Conservation (phyloP, 495 filamentous ascomycete genomes). For the Hypoxylon intermedium region DNA sequence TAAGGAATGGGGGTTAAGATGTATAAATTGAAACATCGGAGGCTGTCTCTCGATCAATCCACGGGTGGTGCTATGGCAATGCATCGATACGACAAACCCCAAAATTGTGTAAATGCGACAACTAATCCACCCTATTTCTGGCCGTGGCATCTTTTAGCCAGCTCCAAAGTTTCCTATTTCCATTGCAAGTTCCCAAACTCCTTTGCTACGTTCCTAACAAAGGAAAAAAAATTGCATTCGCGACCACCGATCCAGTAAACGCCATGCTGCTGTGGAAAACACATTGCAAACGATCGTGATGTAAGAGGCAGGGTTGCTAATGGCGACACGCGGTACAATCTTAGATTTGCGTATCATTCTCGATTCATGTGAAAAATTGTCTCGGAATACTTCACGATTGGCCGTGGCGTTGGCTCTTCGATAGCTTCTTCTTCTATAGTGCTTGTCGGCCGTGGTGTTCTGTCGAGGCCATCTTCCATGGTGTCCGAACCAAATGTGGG, state of each 20-base stretch:
- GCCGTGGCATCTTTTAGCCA: constrained; percentile 20
- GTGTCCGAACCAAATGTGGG: not conserved
- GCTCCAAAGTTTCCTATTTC: constrained; percentile 10
- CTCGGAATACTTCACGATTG: constrained; percentile 22
- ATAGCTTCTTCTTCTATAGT: constrained; percentile 12
- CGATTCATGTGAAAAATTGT: not conserved
- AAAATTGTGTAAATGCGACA: constrained; percentile 35
- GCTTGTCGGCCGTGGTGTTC: constrained; percentile 32
- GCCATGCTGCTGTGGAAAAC: constrained; percentile 40
- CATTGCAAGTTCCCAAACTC: constrained; percentile 31
- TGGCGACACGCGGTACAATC: not conserved
- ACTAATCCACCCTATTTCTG: constrained; percentile 27
- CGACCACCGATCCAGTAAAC: constrained; percentile 33
- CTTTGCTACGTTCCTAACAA: constrained; percentile 24
- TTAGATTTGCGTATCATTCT: constrained; percentile 6
- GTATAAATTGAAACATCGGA: constrained; percentile 1
- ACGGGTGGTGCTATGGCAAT: not conserved
- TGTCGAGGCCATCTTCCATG: constrained; percentile 18
- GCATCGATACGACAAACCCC: constrained; percentile 10
- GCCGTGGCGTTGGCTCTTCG: constrained; percentile 36
- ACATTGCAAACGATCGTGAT: constrained; percentile 30
- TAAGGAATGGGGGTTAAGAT: constrained; percentile 9
- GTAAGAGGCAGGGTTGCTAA: not conserved
- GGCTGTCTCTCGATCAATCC: not conserved
- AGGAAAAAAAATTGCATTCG: constrained; percentile 41